Evolutionary conservation across 495 filamentous ascomycete species (phyloP).

Genomic region (Daldinia concentrica): DNA sequence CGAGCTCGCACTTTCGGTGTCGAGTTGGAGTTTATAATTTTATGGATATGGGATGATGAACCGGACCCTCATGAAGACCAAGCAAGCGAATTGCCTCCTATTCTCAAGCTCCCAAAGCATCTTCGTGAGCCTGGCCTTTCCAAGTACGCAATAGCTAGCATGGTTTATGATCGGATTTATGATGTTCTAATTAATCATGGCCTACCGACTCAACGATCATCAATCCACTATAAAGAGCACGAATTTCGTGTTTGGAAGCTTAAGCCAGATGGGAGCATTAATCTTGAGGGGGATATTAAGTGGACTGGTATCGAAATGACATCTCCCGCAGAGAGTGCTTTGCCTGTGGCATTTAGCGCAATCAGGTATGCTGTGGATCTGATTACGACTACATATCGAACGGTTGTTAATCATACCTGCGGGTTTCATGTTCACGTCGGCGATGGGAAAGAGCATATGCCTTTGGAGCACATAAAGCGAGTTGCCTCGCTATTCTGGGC

Average conservation of each 20-base stretch:
- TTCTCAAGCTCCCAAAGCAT: neutral
- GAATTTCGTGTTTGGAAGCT: neutral
- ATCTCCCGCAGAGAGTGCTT: slow-evolving; percentile 21
- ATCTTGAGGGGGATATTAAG: neutral
- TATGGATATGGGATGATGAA: slow-evolving; percentile 24
- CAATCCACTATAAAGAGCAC: neutral
- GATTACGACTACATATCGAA: slow-evolving; percentile 32
- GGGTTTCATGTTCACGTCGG: slow-evolving; percentile 54
- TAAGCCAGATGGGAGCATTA: neutral
- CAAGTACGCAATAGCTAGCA: neutral
- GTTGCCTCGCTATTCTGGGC: slow-evolving; percentile 45
- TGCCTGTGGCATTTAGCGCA: slow-evolving; percentile 1
- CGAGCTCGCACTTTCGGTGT: slow-evolving; percentile 38
- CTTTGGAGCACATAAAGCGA: slow-evolving; percentile 42
- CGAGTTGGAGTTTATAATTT: slow-evolving; percentile 41
- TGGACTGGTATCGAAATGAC: slow-evolving; percentile 15
- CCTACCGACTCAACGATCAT: neutral
- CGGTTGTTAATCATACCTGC: slow-evolving; percentile 37
- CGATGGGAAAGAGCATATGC: slow-evolving; percentile 34
- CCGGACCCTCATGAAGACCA: neutral
- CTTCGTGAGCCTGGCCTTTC: neutral
- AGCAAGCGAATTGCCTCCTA: neutral
- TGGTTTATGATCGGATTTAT: neutral
- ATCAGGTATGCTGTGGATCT: slow-evolving; percentile 11
- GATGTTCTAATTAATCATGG: slow-evolving; percentile 7